These are phyloP conservation scores for Clitopilus passeckerianus DNA, from an alignment of 768 basidiomycete species.

Conservation along the genomic window DNA sequence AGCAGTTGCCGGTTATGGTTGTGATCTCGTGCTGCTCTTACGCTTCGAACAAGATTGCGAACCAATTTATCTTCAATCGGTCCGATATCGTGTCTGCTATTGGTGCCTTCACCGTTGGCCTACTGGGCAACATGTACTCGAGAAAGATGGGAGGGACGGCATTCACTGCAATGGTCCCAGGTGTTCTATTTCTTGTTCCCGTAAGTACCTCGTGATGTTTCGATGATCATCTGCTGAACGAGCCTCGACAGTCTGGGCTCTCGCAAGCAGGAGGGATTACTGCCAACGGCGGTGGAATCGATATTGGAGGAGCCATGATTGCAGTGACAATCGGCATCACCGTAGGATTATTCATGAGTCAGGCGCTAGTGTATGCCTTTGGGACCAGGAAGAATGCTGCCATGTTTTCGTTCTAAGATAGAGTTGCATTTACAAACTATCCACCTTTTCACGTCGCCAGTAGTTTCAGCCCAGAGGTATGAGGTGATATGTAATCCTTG, in stretches of 20 bases:
- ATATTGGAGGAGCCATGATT: constrained; percentile 84
- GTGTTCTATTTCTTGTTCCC: constrained; percentile 82
- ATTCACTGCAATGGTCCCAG: constrained; percentile 88
- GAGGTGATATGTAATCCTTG: neutral
- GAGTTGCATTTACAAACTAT: too few species aligned
- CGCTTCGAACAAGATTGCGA: constrained; percentile 76
- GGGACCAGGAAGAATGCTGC: constrained; percentile 81
- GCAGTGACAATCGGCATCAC: constrained; percentile 90
- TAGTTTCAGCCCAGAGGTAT: too few species aligned
- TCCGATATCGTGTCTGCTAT: constrained; percentile 83
- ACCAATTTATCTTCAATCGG: constrained; percentile 80
- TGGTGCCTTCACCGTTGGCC: constrained; percentile 76
- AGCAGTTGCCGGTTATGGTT: constrained; percentile 79
- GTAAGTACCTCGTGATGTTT: constrained; percentile 38
- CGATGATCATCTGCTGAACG: constrained; percentile 1
- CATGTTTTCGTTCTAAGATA: constrained; percentile 68
- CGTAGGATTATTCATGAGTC: constrained; percentile 85
- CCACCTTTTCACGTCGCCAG: too few species aligned
- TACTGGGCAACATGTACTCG: constrained; percentile 79
- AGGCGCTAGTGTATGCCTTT: constrained; percentile 83
- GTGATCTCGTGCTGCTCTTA: constrained; percentile 78
- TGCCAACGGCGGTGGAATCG: constrained; percentile 75
- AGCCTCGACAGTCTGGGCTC: constrained; percentile 58
- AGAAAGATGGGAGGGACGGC: constrained; percentile 81
- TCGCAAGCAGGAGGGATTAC: constrained; percentile 85